A percentile compares a stretch with the other conserved stretches of the same genome.
These are phyloP conservation scores for Cystofilobasidium macerans DNA, from an alignment of 768 basidiomycete species.

Conservation along the genomic window DNA sequence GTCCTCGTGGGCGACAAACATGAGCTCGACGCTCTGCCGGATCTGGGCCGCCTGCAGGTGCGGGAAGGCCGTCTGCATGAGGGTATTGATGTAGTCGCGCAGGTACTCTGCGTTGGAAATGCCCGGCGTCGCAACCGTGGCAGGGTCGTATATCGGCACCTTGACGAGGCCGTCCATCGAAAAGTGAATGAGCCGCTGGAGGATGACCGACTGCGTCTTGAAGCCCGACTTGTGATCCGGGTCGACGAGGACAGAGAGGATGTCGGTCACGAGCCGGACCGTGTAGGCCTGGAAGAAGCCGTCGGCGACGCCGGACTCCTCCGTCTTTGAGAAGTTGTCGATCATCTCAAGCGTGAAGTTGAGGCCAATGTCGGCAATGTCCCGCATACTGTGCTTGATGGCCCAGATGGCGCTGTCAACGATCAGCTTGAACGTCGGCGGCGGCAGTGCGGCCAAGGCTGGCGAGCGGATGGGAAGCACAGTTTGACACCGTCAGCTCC, in stretches of 20 bases:
- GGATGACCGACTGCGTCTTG: conserved; percentile 84
- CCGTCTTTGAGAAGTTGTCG: conserved; percentile 80
- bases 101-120: conserved; percentile 71
- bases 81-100: conserved; percentile 70
- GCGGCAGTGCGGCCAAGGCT: conserved; percentile 80
- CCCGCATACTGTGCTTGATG: conserved; percentile 99
- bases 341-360: conserved; percentile 75
- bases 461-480: no score
- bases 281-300: conserved; percentile 95
- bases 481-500: not conserved
- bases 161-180: conserved; percentile 70
- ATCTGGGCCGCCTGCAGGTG: conserved; percentile 59
- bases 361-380: conserved; percentile 74
- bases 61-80: conserved; percentile 80
- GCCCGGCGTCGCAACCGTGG: conserved; percentile 51
- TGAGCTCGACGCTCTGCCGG: conserved; percentile 26
- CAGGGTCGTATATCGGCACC: conserved; percentile 72
- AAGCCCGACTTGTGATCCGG: conserved; percentile 97
- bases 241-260: conserved; percentile 94
- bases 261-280: conserved; percentile 83
- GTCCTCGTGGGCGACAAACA: conserved; percentile 33
- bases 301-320: conserved; percentile 59
- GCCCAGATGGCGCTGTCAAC: conserved; percentile 99
- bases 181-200: conserved; percentile 85
- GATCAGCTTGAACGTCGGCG: conserved; percentile 86